phyloP scores from a whole-genome alignment of 768 basidiomycete genomes.

The Agaricus subrufescens region DNA sequence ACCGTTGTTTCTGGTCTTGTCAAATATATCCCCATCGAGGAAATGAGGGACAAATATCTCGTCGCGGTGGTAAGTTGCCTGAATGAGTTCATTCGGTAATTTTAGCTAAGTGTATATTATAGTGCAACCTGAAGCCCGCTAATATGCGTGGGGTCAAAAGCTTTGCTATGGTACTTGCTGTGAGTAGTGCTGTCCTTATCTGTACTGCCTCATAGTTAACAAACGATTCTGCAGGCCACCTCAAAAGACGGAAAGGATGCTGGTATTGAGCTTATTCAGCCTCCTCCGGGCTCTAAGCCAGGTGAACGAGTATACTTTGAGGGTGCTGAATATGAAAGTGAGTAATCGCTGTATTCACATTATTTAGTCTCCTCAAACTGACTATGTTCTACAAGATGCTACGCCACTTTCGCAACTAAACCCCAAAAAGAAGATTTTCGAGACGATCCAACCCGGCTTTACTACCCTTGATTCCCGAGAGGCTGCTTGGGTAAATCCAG shows the following conservation, averaged over 20 bases:
- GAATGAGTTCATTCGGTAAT: neutral
- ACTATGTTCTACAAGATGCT: slow-evolving; percentile 33
- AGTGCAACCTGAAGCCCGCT: slow-evolving; percentile 95
- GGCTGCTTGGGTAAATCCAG: slow-evolving; percentile 91
- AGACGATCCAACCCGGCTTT: slow-evolving; percentile 95
- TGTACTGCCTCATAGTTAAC: neutral
- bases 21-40: slow-evolving; percentile 92
- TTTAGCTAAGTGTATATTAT: neutral
- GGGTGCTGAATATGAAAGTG: slow-evolving; percentile 80
- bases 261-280: slow-evolving; percentile 88
- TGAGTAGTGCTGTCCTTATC: slow-evolving; percentile 28
- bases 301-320: slow-evolving; percentile 97
- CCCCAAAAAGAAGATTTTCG: slow-evolving; percentile 99
- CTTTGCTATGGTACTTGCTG: slow-evolving; percentile 95
- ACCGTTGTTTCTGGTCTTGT: slow-evolving; percentile 97
- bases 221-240: slow-evolving; percentile 55
- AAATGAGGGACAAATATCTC: slow-evolving; percentile 81
- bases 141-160: slow-evolving; percentile 98
- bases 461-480: slow-evolving; percentile 83
- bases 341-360: slow-evolving; percentile 14
- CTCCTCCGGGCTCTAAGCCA: slow-evolving; percentile 79
- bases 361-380: neutral
- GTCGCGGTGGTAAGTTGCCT: slow-evolving; percentile 68
- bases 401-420: slow-evolving; percentile 82
- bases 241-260: slow-evolving; percentile 86